Percentiles rank a stretch among this genome's conserved stretches.
These are phyloP conservation scores for Quercus lobata DNA, from an alignment of 331 rosid genomes.

Conservation along the genomic window DNA sequence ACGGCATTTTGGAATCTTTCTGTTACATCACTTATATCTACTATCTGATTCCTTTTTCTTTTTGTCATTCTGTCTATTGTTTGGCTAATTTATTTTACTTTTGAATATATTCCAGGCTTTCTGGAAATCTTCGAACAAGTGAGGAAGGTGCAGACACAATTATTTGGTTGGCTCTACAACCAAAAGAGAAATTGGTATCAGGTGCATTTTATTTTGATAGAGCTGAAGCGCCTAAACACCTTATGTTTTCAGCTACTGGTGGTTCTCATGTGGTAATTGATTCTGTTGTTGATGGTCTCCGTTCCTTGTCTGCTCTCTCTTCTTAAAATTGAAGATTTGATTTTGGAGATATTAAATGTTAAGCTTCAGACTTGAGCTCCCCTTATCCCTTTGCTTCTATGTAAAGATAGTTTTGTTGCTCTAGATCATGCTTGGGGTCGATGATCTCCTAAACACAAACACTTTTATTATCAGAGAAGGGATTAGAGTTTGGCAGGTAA, in stretches of 20 bases:
- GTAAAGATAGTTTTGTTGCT: too few relatives aligned
- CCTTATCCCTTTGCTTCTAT: too few relatives aligned
- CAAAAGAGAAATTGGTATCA: slow-evolving; percentile 67
- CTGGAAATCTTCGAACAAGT: slow-evolving; percentile 78
- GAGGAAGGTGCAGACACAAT: slow-evolving; percentile 93
- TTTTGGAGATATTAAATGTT: neutral
- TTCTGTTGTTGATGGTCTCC: slow-evolving; percentile 43
- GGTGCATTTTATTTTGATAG: slow-evolving; percentile 91
- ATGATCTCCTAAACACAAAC: too few relatives aligned
- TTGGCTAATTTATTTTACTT: neutral
- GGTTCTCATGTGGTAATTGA: slow-evolving; percentile 57
- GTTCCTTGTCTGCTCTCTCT: slow-evolving; percentile 47
- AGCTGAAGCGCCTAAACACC: slow-evolving; percentile 82
- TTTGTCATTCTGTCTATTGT: neutral
- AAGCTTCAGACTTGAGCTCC: neutral
- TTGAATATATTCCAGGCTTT: slow-evolving; percentile 37
- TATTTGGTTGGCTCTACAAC: slow-evolving; percentile 75
- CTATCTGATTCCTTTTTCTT: neutral
- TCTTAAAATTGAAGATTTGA: neutral
- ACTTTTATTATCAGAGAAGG: too few relatives aligned
- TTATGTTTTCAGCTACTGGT: slow-evolving; percentile 53
- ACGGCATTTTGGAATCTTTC: too few relatives aligned
- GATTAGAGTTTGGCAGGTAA: too few relatives aligned
- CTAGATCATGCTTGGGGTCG: too few relatives aligned
- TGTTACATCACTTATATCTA: neutral